Conservation (phyloP, 2,329 filamentous ascomycete genomes). For the Colletotrichum orchidophilum region DNA sequence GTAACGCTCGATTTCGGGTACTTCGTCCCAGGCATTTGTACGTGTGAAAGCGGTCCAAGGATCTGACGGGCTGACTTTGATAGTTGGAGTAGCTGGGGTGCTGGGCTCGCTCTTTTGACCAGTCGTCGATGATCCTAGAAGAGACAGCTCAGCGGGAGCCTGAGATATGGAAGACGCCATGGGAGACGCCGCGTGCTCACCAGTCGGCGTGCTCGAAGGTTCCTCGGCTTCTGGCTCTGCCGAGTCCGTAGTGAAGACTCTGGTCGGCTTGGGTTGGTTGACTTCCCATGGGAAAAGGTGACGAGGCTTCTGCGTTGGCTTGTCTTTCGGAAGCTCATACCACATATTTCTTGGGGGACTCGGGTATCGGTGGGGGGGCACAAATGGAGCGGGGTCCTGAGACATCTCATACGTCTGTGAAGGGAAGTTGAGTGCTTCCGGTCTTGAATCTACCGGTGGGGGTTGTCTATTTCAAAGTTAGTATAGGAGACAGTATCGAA, state of each 20-base stretch:
- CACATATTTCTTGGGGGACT: slow-evolving; percentile 89
- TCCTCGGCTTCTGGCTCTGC: slow-evolving; percentile 37
- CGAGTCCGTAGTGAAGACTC: slow-evolving; percentile 63
- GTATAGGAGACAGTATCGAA: background rate
- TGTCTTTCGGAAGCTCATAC: slow-evolving; percentile 79
- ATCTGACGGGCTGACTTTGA: slow-evolving; percentile 58
- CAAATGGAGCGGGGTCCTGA: slow-evolving; percentile 76
- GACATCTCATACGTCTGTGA: slow-evolving; percentile 85
- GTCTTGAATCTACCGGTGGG: slow-evolving; percentile 73
- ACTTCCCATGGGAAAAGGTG: slow-evolving; percentile 93
- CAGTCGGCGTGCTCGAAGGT: slow-evolving; percentile 38
- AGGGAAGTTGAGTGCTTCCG: slow-evolving; percentile 88
- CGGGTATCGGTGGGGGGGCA: slow-evolving; percentile 80
- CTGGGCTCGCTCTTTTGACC: slow-evolving; percentile 50
- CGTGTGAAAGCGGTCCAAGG: slow-evolving; percentile 80
- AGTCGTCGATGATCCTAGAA: slow-evolving; percentile 44
- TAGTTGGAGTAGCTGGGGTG: slow-evolving; percentile 60
- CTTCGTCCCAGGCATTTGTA: slow-evolving; percentile 92
- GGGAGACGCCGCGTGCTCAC: slow-evolving; percentile 37
- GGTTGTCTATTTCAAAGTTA: slow-evolving; percentile 61
- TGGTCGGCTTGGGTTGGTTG: slow-evolving; percentile 67
- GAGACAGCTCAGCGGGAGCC: slow-evolving; percentile 44
- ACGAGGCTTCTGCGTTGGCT: slow-evolving; percentile 63
- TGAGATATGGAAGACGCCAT: slow-evolving; percentile 31
- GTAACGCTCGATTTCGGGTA: slow-evolving; percentile 88